Percentiles rank a stretch among this genome's conserved stretches.
These are phyloP conservation scores for Nemania bipapillata DNA, from an alignment of 2,329 filamentous ascomycete genomes.

Conservation along the genomic window DNA sequence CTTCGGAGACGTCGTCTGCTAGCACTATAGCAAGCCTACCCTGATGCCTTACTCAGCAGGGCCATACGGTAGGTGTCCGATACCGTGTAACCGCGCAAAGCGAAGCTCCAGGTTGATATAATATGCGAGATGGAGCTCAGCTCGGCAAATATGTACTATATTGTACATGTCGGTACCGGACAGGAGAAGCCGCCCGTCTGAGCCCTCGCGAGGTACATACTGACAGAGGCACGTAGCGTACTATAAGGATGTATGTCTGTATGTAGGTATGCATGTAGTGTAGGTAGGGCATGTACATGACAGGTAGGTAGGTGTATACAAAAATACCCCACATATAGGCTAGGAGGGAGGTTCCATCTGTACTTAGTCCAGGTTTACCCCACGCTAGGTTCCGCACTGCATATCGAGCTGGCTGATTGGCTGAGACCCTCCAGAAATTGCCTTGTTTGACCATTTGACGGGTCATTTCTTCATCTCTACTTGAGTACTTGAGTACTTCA, in stretches of 20 bases:
- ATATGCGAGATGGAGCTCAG: conserved; percentile 2
- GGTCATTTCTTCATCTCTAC: conserved; percentile 30
- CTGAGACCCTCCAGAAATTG: conserved; percentile 21
- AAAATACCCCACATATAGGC: conserved; percentile 3
- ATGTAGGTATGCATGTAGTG: too few species aligned
- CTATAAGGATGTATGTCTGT: too few species aligned
- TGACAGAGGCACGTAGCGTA: background rate
- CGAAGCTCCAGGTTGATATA: conserved; percentile 13
- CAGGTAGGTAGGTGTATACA: background rate
- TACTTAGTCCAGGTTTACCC: conserved; percentile 16
- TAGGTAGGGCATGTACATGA: background rate
- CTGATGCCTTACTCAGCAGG: conserved; percentile 26
- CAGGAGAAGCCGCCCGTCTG: conserved; percentile 10
- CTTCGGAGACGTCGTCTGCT: background rate
- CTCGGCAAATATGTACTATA: conserved; percentile 16
- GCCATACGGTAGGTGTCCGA: conserved; percentile 6
- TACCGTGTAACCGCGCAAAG: conserved; percentile 26
- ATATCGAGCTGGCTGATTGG: conserved; percentile 34
- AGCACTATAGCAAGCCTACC: conserved; percentile 1
- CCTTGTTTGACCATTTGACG: conserved; percentile 35
- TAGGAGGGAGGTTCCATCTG: too few species aligned
- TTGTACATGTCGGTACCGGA: conserved; percentile 14
- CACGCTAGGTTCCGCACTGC: conserved; percentile 24
- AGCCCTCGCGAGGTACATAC: background rate
- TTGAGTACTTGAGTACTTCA: too few species aligned